Conservation (phyloP, 495 filamentous ascomycete genomes). For the Tuber melanosporum region DNA sequence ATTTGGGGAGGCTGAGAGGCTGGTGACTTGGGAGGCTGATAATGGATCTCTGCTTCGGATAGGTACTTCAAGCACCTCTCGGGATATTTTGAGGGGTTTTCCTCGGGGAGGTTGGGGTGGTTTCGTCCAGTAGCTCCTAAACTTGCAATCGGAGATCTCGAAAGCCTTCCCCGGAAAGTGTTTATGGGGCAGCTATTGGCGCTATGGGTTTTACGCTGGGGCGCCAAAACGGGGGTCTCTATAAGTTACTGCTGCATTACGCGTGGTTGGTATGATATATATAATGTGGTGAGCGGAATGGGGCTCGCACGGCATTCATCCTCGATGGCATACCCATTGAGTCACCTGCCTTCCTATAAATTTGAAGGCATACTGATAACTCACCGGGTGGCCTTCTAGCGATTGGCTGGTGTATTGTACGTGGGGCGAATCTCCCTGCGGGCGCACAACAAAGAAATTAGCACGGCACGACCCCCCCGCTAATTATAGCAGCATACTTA, state of each 20-base stretch:
- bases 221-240: neutral
- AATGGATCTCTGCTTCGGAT: neutral
- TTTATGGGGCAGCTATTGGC: neutral
- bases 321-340: neutral
- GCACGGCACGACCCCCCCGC: neutral
- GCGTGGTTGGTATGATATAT: neutral
- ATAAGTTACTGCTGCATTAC: neutral
- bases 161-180: neutral
- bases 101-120: neutral
- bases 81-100: constrained; percentile 1
- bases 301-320: neutral
- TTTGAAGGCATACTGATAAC: neutral
- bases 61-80: neutral
- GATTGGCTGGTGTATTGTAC: neutral
- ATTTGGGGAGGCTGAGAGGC: neutral
- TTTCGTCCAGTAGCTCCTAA: neutral
- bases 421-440: neutral
- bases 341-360: neutral
- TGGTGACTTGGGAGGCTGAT: neutral
- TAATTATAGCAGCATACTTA: neutral
- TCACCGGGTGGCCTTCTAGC: neutral
- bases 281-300: neutral
- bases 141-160: neutral
- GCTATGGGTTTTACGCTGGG: neutral
- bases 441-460: neutral